Conservation (phyloP, 164 flowering plant genomes). For the Berberis vulgaris region DNA sequence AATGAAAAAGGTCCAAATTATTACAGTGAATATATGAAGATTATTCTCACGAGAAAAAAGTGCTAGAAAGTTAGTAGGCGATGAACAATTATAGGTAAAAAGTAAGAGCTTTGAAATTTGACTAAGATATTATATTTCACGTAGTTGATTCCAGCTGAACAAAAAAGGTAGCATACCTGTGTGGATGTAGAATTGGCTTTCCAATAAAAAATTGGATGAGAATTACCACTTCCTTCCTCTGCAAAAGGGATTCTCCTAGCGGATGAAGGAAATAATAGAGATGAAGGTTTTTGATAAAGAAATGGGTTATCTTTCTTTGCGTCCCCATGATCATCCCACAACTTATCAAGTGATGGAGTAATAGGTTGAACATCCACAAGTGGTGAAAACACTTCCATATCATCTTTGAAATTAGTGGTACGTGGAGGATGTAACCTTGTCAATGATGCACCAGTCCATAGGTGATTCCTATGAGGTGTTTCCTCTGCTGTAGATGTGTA, state of each 20-base stretch:
- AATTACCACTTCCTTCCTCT: conserved; percentile 44
- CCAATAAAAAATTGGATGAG: conserved; percentile 69
- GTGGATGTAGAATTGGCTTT: conserved; percentile 48
- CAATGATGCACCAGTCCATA: conserved; percentile 56
- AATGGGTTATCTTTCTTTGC: conserved; percentile 41
- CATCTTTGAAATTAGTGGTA: conserved; percentile 70
- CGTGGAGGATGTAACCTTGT: conserved; percentile 66
- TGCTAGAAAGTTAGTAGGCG: no score
- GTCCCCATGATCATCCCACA: conserved; percentile 55
- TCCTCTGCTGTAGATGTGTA: conserved; percentile 43
- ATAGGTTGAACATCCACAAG: conserved; percentile 91
- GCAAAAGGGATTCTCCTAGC: conserved; percentile 41
- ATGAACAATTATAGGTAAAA: no score
- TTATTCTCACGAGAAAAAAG: no score
- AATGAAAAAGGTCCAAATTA: no score
- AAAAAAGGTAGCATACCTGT: conserved; percentile 42
- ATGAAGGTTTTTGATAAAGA: conserved; percentile 45
- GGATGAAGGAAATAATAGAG: conserved; percentile 50
- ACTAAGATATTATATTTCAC: no score
- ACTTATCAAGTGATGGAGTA: conserved; percentile 68
- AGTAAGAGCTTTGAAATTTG: no score
- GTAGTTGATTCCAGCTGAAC: no score
- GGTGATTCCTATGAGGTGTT: conserved; percentile 58
- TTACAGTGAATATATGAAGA: no score
- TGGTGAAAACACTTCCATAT: conserved; percentile 98